Conservation (phyloP, 164 flowering plant genomes). For the Aristolochia californica region DNA sequence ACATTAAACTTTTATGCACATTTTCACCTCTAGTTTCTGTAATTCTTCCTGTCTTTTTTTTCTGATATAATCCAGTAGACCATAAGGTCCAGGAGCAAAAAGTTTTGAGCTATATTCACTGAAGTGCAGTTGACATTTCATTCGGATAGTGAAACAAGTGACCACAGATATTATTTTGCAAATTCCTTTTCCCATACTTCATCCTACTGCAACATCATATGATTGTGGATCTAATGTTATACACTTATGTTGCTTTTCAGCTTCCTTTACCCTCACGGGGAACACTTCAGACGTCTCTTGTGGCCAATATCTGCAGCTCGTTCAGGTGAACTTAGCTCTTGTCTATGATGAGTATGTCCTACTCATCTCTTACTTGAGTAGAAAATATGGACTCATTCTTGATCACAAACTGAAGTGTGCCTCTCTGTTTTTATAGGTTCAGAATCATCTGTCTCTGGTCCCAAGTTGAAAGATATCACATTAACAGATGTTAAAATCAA, state of each 20-base stretch:
- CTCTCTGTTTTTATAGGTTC: constrained; percentile 27
- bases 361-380: not conserved
- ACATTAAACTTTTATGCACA: too few species aligned
- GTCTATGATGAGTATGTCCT: not conserved
- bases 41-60: too few species aligned
- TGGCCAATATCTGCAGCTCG: constrained; percentile 32
- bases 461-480: constrained; percentile 14
- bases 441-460: constrained; percentile 38
- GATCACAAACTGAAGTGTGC: not conserved
- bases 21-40: too few species aligned
- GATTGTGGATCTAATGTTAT: not conserved
- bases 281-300: constrained; percentile 7
- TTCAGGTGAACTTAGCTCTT: constrained; percentile 31
- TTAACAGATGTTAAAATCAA: constrained; percentile 36
- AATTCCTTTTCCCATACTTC: too few species aligned
- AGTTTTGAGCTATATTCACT: too few species aligned
- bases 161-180: too few species aligned
- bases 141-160: too few species aligned
- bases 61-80: too few species aligned
- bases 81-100: too few species aligned
- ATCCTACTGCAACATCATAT: too few species aligned
- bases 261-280: not conserved
- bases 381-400: not conserved
- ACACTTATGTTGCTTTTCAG: not conserved
- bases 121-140: too few species aligned